Evolutionary conservation across 2,329 filamentous ascomycete species (phyloP), one percentile per base, ranked within the genome.

Genomic region (Tolypocladium pustulatum): DNA sequence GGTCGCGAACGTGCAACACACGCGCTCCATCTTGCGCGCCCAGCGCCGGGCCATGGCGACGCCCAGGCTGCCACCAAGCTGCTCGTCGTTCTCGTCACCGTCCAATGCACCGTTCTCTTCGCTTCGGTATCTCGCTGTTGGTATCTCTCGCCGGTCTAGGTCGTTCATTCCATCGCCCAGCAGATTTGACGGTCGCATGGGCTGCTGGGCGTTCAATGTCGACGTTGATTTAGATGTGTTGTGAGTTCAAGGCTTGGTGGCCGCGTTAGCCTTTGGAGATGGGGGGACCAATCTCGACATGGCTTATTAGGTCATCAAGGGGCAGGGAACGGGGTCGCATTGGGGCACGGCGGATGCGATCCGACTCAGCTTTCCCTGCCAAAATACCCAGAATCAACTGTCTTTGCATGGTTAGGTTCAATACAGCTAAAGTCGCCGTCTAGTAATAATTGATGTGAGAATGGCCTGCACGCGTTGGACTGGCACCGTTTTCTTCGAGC

Each of bases 1-100:
- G 32, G 85, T 89, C 57, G 88, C 80, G 61, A 85, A 83, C 51
- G 81, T 77, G 76, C 92, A 97, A 79, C 91, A 97, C 68, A 84
- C 87, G 55, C 91, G 88, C 79, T 97, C 92, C 67, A 89, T 57
- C 71, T 81, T 84, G 63, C 88, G 81, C 55, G 84, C 87, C 78
- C 84, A 89, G 67, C 82, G 79, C 66, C 81, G 81, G 69, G 78
- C 73, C 80, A 84, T 84, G 37, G 61, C 65, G 36, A 55, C 59
- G 49, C 58, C 57, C 55, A 58, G 57, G 54, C 51, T 57, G 54
- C 59, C 36, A 41, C 40, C 60, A 56, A 61, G 55, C 54, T 52
- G 57, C 57, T 57, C 59, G 55, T 55, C 59, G 60, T 55, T 57
- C 57, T 61, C 43, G 56, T 60, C 57, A 52, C 54, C 49, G 59